phyloP scores from a whole-genome alignment of 805 yeast genomes.

The Candida pseudoglaebosa region DNA sequence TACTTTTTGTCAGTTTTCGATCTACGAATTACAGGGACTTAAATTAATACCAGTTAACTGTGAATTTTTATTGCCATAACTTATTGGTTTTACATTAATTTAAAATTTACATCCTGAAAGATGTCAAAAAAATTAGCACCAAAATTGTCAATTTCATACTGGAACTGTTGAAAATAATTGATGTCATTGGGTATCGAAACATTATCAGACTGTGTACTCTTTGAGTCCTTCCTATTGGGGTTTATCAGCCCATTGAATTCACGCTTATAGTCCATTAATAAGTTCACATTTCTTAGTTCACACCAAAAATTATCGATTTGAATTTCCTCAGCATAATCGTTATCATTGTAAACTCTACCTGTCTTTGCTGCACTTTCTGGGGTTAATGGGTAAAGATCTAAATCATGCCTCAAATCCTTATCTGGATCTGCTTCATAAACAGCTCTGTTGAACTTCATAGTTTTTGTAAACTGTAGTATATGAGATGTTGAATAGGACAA shows the following conservation, averaged over 20 bases:
- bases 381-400: background rate
- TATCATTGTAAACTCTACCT: conserved; percentile 1
- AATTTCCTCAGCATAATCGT: conserved; percentile 6
- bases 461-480: conserved; percentile 1
- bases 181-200: background rate
- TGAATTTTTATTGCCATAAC: too few species aligned
- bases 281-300: conserved; percentile 6
- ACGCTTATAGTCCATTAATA: background rate
- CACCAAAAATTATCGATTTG: conserved; percentile 14
- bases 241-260: conserved; percentile 13
- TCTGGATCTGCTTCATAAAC: conserved; percentile 4
- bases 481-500: background rate
- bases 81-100: background rate
- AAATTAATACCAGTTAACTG: background rate
- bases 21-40: too few species aligned
- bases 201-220: too few species aligned
- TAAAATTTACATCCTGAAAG: conserved; percentile 3
- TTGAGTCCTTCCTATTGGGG: too few species aligned
- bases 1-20: too few species aligned
- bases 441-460: background rate
- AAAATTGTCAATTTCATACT: background rate
- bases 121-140: conserved; percentile 2
- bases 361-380: background rate
- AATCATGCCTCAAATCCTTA: conserved; percentile 3
- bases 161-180: background rate